These are phyloP conservation scores for Lipomyces chichibuensis DNA, from an alignment of 805 yeast species.

Conservation along the genomic window DNA sequence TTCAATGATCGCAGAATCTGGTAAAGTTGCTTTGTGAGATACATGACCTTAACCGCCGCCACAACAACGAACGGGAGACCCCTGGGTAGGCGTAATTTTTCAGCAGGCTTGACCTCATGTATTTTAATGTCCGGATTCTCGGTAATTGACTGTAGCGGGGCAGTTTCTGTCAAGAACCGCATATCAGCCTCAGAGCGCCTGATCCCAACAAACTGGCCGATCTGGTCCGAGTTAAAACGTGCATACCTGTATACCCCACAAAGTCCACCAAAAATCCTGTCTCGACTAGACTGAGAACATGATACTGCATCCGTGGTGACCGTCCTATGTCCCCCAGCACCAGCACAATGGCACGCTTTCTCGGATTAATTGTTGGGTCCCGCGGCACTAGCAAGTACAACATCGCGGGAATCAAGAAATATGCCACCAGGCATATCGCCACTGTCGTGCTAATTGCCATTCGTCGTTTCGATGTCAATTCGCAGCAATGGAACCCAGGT, in stretches of 20 bases:
- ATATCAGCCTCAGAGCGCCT: background rate
- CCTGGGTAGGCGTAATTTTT: slow-evolving; percentile 28
- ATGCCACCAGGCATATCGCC: slow-evolving; percentile 24
- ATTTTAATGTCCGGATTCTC: slow-evolving; percentile 40
- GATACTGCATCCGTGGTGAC: slow-evolving; percentile 93
- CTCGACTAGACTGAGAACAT: slow-evolving; percentile 74
- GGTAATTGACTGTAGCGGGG: slow-evolving; percentile 37
- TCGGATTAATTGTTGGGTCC: slow-evolving; percentile 27
- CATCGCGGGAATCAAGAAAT: slow-evolving; percentile 31
- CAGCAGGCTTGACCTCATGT: slow-evolving; percentile 40
- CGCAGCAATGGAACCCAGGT: background rate
- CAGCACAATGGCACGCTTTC: slow-evolving; percentile 66
- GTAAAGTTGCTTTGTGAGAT: slow-evolving; percentile 45
- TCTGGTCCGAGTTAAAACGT: background rate
- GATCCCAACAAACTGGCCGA: slow-evolving; percentile 2
- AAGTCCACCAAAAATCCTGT: slow-evolving; percentile 74
- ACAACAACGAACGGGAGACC: slow-evolving; percentile 59
- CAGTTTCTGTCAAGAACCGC: slow-evolving; percentile 19
- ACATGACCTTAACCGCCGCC: slow-evolving; percentile 60
- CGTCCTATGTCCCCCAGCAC: slow-evolving; percentile 94
- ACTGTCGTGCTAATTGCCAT: background rate
- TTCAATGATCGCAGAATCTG: slow-evolving; percentile 56
- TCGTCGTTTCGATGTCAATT: background rate
- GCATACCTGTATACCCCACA: slow-evolving; percentile 66
- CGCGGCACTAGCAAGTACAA: slow-evolving; percentile 30